Conservation (phyloP, 768 basidiomycete genomes). For the Xerocomellus dryophilus region DNA sequence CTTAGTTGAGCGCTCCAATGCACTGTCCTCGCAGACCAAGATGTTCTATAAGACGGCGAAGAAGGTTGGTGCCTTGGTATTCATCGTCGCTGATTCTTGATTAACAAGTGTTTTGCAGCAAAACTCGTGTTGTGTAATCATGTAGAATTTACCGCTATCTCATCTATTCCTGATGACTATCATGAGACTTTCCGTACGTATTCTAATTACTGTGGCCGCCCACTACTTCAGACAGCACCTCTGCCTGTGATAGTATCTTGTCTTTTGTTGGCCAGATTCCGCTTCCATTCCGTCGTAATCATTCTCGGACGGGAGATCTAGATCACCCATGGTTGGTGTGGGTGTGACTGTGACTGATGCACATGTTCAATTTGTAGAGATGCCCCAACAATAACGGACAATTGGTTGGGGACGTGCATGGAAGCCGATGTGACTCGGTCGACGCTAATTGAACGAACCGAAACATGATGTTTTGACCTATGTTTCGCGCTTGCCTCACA, state of each 20-base stretch:
- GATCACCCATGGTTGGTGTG: not conserved
- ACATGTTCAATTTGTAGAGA: not conserved
- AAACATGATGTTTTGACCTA: not conserved
- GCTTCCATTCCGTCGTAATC: not conserved
- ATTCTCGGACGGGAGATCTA: not conserved
- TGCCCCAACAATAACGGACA: not conserved
- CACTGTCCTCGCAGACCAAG: constrained; percentile 86
- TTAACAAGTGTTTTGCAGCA: constrained; percentile 51
- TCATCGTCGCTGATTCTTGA: not conserved
- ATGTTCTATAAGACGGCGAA: constrained; percentile 99
- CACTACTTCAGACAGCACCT: constrained; percentile 1
- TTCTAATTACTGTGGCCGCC: constrained; percentile 9
- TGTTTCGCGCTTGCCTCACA: too few relatives aligned
- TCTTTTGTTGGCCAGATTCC: constrained; percentile 1
- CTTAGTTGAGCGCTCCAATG: constrained; percentile 89
- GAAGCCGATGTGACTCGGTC: not conserved
- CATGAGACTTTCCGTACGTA: constrained; percentile 22
- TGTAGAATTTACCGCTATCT: constrained; percentile 43
- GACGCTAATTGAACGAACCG: not conserved
- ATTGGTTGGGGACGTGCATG: not conserved
- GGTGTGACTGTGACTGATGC: not conserved
- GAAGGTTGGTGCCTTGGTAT: constrained; percentile 59
- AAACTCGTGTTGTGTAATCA: constrained; percentile 92
- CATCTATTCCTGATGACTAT: constrained; percentile 15
- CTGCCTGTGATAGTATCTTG: constrained; percentile 5